Evolutionary conservation across 345 rosid species (phyloP).

Genomic region (Eucalyptus caleyi): DNA sequence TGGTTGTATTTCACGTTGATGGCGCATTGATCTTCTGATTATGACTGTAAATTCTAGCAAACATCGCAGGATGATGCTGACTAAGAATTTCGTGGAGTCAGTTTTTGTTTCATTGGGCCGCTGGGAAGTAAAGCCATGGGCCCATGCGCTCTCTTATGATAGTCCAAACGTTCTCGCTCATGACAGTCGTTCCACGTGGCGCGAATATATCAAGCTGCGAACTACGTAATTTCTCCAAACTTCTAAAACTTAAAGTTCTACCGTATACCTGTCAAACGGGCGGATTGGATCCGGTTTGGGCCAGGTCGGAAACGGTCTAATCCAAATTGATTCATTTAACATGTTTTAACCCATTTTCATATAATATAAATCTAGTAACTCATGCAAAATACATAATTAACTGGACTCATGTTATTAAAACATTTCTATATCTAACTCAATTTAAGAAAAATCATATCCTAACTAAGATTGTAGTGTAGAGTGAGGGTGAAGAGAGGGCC

Average conservation of each 20-base stretch:
- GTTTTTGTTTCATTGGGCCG: background rate
- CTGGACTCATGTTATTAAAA: no score
- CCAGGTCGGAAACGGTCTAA: rapidly evolving
- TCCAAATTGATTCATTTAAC: no score
- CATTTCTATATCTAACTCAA: no score
- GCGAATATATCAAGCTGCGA: background rate
- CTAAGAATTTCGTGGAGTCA: background rate
- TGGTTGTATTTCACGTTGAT: background rate
- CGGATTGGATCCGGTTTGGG: background rate
- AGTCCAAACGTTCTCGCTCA: background rate
- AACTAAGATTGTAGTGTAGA: background rate
- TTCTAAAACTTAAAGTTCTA: background rate
- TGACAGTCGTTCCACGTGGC: background rate
- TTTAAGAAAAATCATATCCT: background rate
- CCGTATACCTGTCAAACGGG: background rate
- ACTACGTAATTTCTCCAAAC: background rate
- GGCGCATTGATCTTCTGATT: background rate
- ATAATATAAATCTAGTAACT: no score
- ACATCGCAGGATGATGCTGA: background rate
- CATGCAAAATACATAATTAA: no score
- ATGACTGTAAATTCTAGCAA: background rate
- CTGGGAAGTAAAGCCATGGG: background rate
- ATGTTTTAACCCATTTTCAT: no score
- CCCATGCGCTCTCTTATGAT: background rate
- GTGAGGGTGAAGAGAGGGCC: background rate